These are phyloP conservation scores for Kwoniella botswanensis DNA, from an alignment of 768 basidiomycete genomes.

Conservation along the genomic window DNA sequence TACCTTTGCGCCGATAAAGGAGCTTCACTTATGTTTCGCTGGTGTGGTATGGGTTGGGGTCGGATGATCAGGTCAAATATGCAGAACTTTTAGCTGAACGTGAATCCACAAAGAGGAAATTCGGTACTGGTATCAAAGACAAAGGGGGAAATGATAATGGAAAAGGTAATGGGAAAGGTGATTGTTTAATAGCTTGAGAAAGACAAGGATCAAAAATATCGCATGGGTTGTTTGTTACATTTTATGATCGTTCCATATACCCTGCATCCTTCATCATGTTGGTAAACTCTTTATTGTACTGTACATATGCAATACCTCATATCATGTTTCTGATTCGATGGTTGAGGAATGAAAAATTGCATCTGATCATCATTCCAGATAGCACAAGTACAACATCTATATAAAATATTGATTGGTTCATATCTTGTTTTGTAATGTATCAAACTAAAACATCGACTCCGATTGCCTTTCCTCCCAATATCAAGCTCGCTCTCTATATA, in stretches of 20 bases:
- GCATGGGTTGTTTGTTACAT: neutral
- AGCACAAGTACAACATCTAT: constrained; percentile 1
- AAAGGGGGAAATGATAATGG: constrained; percentile 9
- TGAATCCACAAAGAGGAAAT: constrained; percentile 29
- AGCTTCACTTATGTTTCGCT: constrained; percentile 1
- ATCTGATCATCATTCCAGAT: neutral
- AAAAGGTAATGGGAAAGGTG: constrained; percentile 39
- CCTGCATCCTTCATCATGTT: neutral
- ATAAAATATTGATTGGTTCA: neutral
- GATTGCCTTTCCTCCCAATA: neutral
- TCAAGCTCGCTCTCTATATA: neutral
- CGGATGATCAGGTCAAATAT: constrained; percentile 37
- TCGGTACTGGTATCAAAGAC: neutral
- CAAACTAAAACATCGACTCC: neutral
- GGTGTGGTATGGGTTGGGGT: neutral
- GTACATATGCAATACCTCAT: neutral
- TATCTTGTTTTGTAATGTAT: neutral
- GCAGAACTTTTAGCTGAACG: constrained; percentile 46
- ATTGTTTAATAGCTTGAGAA: constrained; percentile 37
- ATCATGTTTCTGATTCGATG: neutral
- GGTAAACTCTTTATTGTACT: neutral
- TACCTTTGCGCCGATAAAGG: neutral
- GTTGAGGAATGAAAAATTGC: neutral
- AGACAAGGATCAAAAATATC: neutral
- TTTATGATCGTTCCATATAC: neutral